Conservation (phyloP, 2,329 filamentous ascomycete genomes). For the Fusarium newnesense region DNA sequence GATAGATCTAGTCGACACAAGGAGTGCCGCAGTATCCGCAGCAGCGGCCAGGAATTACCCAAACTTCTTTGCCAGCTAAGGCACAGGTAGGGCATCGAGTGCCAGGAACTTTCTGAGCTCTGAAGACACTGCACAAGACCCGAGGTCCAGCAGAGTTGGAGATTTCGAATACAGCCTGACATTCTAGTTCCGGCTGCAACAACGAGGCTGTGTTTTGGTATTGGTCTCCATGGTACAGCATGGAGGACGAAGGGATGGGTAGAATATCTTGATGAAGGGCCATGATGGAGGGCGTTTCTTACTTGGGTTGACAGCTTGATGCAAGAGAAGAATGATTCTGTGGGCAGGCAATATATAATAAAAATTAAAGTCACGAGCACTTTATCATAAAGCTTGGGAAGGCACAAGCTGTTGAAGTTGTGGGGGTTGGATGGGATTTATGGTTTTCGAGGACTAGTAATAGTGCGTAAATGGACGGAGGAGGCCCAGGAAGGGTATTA, state of each 20-base stretch:
- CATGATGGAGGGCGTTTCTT: slow-evolving; percentile 17
- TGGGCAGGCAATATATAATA: not conserved
- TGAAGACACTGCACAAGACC: not conserved
- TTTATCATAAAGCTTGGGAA: slow-evolving; percentile 25
- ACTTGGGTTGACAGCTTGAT: not conserved
- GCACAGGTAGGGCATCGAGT: slow-evolving; percentile 64
- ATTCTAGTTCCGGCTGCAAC: not conserved
- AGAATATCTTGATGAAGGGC: slow-evolving; percentile 9
- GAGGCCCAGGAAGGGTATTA: slow-evolving; percentile 35
- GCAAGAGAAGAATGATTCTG: not conserved
- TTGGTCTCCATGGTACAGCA: not conserved
- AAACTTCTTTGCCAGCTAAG: slow-evolving; percentile 61
- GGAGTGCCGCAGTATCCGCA: slow-evolving; percentile 64
- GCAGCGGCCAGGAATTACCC: slow-evolving; percentile 64
- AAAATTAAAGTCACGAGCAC: slow-evolving; percentile 14
- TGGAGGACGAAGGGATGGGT: not conserved
- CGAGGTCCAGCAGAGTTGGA: not conserved
- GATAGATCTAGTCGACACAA: slow-evolving; percentile 40
- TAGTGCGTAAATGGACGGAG: slow-evolving; percentile 29
- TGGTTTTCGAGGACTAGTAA: slow-evolving; percentile 43
- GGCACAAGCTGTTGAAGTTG: slow-evolving; percentile 22
- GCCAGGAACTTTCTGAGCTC: slow-evolving; percentile 54
- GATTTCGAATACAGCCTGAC: not conserved
- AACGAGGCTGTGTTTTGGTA: not conserved
- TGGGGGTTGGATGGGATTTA: slow-evolving; percentile 49